Evolutionary conservation across 148 eudicot species (phyloP), one percentile per base, ranked within the genome.

Genomic region (Selenicereus undatus): DNA sequence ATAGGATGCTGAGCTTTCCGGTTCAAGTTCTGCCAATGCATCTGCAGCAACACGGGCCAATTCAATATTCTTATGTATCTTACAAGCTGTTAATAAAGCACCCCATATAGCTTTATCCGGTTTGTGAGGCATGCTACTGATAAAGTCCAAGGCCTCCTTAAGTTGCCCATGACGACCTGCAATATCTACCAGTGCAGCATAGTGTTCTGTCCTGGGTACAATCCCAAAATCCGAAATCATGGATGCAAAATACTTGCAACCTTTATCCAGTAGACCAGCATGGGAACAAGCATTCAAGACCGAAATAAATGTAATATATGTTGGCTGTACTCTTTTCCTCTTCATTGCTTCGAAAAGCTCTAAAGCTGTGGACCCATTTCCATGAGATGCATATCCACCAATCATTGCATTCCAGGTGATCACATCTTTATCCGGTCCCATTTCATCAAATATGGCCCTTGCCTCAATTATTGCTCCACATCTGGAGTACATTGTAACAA

Each of bases 381-480:
- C 92, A 83, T 90, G 87, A 56, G 90, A 86, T 35, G 92, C 90
- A 80, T 88, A 88, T 42, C 89, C 92, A 77, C 89, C 88, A 68
- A 90, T 88, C 84, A 90, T 90, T 35, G 92, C 90, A 77, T 88
- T 90, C 90, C 92, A 90, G 60, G 89, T 81, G 6, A 90, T 86
- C 51, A 88, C 90, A 82, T 88, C 84, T 75, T 81, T 86, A 72
- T 76, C 65, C 32, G 48, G 51, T 56, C 78, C 88, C 87, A 86
- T 86, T 74, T 83, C 87, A 75, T 88, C 86, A 82, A 90, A 90
- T 66, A 88, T 74, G 64, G 79, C 45, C 71, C 79, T 85, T 5
- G 89, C 90, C 77, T 85, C 88, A 39, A 26, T 13, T 74, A 88
- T 83, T 20, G 89, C 92, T 71, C 90, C 92, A 83, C 92, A 90